Conservation (phyloP, 495 filamentous ascomycete genomes). For the Poronia punctata region DNA sequence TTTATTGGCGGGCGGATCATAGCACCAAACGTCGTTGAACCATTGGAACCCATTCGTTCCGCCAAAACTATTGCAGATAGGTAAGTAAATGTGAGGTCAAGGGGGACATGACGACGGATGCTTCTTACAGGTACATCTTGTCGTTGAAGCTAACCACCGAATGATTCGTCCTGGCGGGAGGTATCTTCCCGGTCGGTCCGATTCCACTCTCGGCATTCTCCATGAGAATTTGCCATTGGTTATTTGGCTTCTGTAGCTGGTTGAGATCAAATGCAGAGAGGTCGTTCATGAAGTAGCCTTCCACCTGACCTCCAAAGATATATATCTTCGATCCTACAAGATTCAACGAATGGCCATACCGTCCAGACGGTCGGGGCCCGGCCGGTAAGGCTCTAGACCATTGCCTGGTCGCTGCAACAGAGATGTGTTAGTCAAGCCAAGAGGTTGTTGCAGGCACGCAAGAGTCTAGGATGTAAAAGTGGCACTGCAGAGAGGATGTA, state of each 20-base stretch:
- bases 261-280: conserved; percentile 96
- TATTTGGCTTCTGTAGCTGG: conserved; percentile 76
- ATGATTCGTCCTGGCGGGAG: conserved; percentile 94
- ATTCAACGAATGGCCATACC: conserved; percentile 94
- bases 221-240: conserved; percentile 88
- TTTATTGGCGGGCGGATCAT: conserved; percentile 70
- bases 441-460: neutral
- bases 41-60: conserved; percentile 89
- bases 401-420: conserved; percentile 74
- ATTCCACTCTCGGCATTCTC: conserved; percentile 65
- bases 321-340: conserved; percentile 95
- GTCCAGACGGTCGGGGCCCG: conserved; percentile 74
- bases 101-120: too few relatives aligned
- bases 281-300: conserved; percentile 97
- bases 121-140: conserved; percentile 88
- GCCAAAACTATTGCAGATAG: conserved; percentile 63
- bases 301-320: conserved; percentile 95
- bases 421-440: conserved; percentile 16
- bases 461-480: neutral
- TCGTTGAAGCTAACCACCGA: conserved; percentile 87
- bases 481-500: neutral
- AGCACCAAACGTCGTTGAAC: conserved; percentile 99
- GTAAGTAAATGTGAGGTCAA: conserved; percentile 1
- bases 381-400: conserved; percentile 91
- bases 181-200: conserved; percentile 57